phyloP scores from a whole-genome alignment of 441 rosid species.

The Capsella rubella region DNA sequence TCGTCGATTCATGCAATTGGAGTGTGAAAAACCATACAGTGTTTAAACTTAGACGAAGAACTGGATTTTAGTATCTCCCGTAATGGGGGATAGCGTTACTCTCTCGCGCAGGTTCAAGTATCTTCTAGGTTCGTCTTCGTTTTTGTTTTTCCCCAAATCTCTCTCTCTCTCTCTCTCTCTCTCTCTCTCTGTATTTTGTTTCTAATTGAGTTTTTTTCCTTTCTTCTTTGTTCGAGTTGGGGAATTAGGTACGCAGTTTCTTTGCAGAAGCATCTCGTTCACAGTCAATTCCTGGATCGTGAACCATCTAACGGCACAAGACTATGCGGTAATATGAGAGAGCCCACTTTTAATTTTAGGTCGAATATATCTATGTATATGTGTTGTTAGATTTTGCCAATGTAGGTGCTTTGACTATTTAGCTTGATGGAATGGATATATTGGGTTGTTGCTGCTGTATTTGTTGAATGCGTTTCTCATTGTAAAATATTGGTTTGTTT shows the following conservation, averaged over 20 bases:
- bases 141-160: neutral
- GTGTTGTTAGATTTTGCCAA: constrained; percentile 10
- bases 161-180: too few relatives aligned
- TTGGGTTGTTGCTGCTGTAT: neutral
- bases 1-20: neutral
- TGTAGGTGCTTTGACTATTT: constrained; percentile 21
- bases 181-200: constrained; percentile 3
- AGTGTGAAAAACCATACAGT: neutral
- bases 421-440: neutral
- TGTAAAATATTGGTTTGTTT: neutral
- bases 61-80: constrained; percentile 41
- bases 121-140: constrained; percentile 57
- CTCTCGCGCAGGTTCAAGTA: constrained; percentile 91
- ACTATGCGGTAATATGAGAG: constrained; percentile 68
- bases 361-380: neutral
- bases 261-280: constrained; percentile 92
- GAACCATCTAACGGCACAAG: constrained; percentile 76
- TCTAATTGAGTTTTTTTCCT: neutral
- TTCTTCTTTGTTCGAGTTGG: neutral
- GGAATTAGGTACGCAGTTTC: constrained; percentile 74
- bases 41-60: neutral
- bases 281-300: constrained; percentile 89
- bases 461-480: neutral
- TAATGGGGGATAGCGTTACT: constrained; percentile 47
- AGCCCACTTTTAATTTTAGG: neutral